These are phyloP conservation scores for Centella asiatica DNA, from an alignment of 129 eudicot genomes.

Conservation along the genomic window DNA sequence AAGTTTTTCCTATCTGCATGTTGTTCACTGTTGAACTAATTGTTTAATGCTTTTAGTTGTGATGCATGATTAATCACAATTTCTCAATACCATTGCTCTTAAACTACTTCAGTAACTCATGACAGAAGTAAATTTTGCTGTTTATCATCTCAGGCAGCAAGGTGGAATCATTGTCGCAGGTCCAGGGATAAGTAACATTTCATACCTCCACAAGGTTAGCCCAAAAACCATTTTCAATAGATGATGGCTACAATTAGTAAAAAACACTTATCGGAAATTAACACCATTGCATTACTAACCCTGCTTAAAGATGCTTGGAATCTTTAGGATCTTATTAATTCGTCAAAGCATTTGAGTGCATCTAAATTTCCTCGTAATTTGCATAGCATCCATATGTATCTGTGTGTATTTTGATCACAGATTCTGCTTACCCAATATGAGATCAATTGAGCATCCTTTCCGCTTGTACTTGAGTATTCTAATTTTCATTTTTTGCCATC, in stretches of 20 bases:
- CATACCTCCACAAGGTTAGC: constrained; percentile 84
- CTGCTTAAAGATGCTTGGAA: background rate
- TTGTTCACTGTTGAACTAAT: too few species aligned
- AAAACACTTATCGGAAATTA: background rate
- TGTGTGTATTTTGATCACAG: background rate
- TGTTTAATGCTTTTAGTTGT: background rate
- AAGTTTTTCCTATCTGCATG: too few species aligned
- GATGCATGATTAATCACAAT: background rate
- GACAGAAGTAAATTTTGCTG: background rate
- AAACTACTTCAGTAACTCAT: background rate
- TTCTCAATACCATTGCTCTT: background rate
- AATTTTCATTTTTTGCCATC: background rate
- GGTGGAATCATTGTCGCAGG: constrained; percentile 96
- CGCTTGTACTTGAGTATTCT: too few species aligned
- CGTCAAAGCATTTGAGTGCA: background rate
- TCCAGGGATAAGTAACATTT: constrained; percentile 86
- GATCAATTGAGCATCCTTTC: too few species aligned
- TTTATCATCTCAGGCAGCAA: constrained; percentile 65
- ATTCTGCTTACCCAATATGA: too few species aligned
- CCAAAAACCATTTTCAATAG: background rate
- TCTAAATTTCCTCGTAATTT: background rate
- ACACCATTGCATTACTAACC: background rate
- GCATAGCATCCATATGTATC: background rate
- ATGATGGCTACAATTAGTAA: background rate
- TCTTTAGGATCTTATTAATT: background rate